Conservation (phyloP, 1,284 basidiomycete genomes). For the Ustilago tritici region DNA sequence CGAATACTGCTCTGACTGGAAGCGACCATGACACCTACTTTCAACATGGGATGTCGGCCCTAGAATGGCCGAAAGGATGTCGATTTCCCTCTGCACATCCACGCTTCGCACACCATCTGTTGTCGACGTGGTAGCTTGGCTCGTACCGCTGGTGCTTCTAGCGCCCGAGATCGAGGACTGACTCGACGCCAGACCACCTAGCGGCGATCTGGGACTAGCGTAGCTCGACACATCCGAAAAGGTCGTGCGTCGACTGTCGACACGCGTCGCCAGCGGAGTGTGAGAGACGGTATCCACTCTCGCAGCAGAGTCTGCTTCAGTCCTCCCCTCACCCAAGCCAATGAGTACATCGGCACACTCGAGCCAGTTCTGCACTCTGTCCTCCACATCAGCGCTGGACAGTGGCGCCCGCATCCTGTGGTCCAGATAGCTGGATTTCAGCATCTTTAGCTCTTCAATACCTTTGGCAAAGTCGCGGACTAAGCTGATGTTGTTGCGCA, state of each 20-base stretch:
- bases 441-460: slow-evolving; percentile 55
- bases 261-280: slow-evolving; percentile 27
- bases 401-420: slow-evolving; percentile 14
- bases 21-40: slow-evolving; percentile 31
- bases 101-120: slow-evolving; percentile 39
- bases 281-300: slow-evolving; percentile 48
- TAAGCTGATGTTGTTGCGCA: slow-evolving; percentile 52
- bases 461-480: slow-evolving; percentile 59
- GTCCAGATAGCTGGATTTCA: slow-evolving; percentile 45
- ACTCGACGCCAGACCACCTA: slow-evolving; percentile 18
- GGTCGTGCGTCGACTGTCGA: slow-evolving; percentile 20
- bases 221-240: slow-evolving; percentile 28
- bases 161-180: slow-evolving; percentile 20
- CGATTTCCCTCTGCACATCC: slow-evolving; percentile 55
- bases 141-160: slow-evolving; percentile 39
- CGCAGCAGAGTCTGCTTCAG: slow-evolving; percentile 46
- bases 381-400: slow-evolving; percentile 5
- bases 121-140: slow-evolving; percentile 29
- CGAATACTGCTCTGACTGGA: slow-evolving; percentile 30
- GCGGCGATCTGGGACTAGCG: slow-evolving; percentile 17
- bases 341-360: slow-evolving; percentile 62
- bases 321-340: slow-evolving; percentile 50
- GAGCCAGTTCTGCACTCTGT: slow-evolving; percentile 45
- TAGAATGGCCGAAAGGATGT: slow-evolving; percentile 58
- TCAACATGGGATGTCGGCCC: slow-evolving; percentile 22